Evolutionary conservation across 768 basidiomycete genomes (phyloP).

Genomic region (Rhizopogon vesiculosus): DNA sequence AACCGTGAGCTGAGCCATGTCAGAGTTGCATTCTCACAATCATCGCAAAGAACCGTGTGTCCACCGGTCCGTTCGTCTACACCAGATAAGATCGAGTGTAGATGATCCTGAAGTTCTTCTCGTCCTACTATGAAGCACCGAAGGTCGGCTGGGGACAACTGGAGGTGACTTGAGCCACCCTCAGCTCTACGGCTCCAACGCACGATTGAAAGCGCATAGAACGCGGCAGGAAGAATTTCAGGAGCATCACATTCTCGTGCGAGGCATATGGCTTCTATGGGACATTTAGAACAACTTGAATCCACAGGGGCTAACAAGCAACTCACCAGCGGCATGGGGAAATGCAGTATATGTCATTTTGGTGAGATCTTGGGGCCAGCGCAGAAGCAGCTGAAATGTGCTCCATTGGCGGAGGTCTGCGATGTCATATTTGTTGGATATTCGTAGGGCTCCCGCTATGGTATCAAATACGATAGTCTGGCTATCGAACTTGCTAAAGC

Average conservation of each 20-base stretch:
- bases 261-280: conserved; percentile 30
- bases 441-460: conserved; percentile 23
- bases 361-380: conserved; percentile 26
- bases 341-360: conserved; percentile 24
- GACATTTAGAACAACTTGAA: background rate
- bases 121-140: conserved; percentile 28
- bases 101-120: conserved; percentile 23
- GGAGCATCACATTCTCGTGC: conserved; percentile 30
- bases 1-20: conserved; percentile 8
- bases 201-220: conserved; percentile 33
- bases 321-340: conserved; percentile 28
- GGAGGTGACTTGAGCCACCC: conserved; percentile 24
- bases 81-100: conserved; percentile 12
- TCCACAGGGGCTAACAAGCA: background rate
- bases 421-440: conserved; percentile 35
- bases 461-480: conserved; percentile 18
- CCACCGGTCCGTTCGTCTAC: background rate
- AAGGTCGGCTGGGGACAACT: conserved; percentile 23
- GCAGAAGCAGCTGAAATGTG: conserved; percentile 14
- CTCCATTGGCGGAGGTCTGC: conserved; percentile 21
- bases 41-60: background rate
- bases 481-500: conserved; percentile 18
- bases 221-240: conserved; percentile 34
- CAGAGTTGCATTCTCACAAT: conserved; percentile 4
- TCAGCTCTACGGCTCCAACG: conserved; percentile 22